phyloP scores from a whole-genome alignment of 495 filamentous ascomycete genomes.

The Penicillium nucicola region DNA sequence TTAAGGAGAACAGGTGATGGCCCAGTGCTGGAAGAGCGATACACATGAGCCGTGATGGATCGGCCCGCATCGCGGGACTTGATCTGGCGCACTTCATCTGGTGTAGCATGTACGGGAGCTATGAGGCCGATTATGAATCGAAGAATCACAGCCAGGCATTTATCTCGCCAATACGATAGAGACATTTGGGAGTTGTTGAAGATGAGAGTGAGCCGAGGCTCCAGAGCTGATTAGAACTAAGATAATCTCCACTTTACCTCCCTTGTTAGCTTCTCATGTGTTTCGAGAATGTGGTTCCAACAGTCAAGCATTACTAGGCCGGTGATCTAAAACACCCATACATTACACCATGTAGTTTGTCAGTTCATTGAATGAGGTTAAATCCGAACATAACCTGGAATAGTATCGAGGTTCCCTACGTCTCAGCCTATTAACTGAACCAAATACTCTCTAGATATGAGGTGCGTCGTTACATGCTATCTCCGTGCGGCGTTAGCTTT shows the following conservation, averaged over 20 bases:
- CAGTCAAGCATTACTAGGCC: too few relatives aligned
- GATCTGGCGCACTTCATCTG: slow-evolving; percentile 37
- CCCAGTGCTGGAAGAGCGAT: slow-evolving; percentile 24
- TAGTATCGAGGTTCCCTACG: too few relatives aligned
- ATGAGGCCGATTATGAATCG: neutral
- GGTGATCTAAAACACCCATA: too few relatives aligned
- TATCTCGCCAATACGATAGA: slow-evolving; percentile 23
- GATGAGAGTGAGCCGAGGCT: slow-evolving; percentile 7
- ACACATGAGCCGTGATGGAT: slow-evolving; percentile 45
- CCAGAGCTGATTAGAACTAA: slow-evolving; percentile 2
- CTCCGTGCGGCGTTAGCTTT: neutral
- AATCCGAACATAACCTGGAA: too few relatives aligned
- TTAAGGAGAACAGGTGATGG: slow-evolving; percentile 44
- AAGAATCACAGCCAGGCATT: slow-evolving; percentile 16
- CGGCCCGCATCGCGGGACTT: slow-evolving; percentile 39
- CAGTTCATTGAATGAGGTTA: too few relatives aligned
- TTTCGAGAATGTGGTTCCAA: too few relatives aligned
- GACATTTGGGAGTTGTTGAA: slow-evolving; percentile 13
- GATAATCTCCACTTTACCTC: neutral
- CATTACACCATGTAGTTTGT: too few relatives aligned
- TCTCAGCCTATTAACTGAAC: too few relatives aligned
- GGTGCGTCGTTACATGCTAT: neutral
- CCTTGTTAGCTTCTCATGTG: too few relatives aligned
- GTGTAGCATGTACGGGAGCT: slow-evolving; percentile 3
- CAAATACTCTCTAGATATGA: too few relatives aligned